Evolutionary conservation across 1,284 basidiomycete species (phyloP).

Genomic region (Puccinia hordei): DNA sequence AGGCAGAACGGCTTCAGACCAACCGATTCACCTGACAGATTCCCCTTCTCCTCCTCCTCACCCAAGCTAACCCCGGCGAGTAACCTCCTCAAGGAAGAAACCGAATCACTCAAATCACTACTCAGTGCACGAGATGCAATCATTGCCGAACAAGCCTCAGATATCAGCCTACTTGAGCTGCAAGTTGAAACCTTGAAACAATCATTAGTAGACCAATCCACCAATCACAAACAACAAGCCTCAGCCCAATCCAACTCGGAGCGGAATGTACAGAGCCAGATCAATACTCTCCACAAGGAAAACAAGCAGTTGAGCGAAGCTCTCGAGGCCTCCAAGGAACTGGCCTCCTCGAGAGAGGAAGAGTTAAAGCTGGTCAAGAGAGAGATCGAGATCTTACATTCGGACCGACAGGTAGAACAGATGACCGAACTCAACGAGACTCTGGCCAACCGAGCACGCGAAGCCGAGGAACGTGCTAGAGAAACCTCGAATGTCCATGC

Average conservation of each 20-base stretch:
- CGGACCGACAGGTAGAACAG: conserved; percentile 16
- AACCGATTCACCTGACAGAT: background rate
- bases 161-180: conserved; percentile 25
- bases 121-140: background rate
- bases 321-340: background rate
- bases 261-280: background rate
- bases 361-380: background rate
- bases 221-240: conserved; percentile 1
- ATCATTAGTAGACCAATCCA: conserved; percentile 6
- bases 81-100: conserved; percentile 12
- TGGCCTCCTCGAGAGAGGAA: background rate
- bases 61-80: background rate
- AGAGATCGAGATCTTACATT: conserved; percentile 6
- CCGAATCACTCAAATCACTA: background rate
- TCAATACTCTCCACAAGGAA: background rate
- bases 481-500: background rate
- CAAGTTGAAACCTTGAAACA: conserved; percentile 34
- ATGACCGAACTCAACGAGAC: background rate
- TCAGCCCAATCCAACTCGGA: background rate
- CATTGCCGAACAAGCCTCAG: conserved; percentile 28
- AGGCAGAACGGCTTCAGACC: background rate
- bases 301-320: background rate
- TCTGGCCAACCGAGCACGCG: background rate
- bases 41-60: background rate
- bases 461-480: background rate